phyloP scores from a whole-genome alignment of 345 rosid genomes.

The Lagerstroemia speciosa region DNA sequence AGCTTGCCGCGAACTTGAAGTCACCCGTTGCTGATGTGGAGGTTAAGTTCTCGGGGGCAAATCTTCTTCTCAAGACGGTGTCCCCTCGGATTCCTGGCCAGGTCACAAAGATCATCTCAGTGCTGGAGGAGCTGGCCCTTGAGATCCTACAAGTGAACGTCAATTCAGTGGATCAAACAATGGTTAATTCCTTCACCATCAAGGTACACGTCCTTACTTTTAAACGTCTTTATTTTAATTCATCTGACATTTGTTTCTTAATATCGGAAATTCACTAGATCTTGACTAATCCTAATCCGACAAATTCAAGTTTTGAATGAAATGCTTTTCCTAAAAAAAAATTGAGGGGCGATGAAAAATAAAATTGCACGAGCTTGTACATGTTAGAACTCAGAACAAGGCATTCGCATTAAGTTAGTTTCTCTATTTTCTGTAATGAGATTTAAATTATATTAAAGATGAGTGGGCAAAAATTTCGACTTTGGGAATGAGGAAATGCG shows the following conservation, averaged over 20 bases:
- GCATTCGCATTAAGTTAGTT: neutral
- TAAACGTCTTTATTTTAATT: neutral
- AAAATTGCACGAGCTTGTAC: too few species aligned
- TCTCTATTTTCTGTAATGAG: neutral
- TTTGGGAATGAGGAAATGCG: neutral
- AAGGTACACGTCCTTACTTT: constrained; percentile 45
- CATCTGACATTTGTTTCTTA: too few species aligned
- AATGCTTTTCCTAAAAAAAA: too few species aligned
- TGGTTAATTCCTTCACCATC: constrained; percentile 78
- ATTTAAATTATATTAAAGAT: neutral
- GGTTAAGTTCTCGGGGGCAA: constrained; percentile 84
- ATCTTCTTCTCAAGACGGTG: constrained; percentile 64
- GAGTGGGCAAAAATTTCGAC: neutral
- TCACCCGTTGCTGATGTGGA: constrained; percentile 85
- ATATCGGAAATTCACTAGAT: too few species aligned
- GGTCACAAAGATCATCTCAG: constrained; percentile 59
- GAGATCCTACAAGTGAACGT: constrained; percentile 70
- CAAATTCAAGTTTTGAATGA: too few species aligned
- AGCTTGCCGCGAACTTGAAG: constrained; percentile 76
- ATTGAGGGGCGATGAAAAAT: too few species aligned
- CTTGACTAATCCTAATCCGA: too few species aligned
- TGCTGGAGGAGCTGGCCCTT: constrained; percentile 68
- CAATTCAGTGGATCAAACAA: constrained; percentile 60
- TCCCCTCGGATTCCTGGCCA: constrained; percentile 87
- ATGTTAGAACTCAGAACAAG: too few species aligned